A percentile compares a stretch with the other conserved stretches of the same genome.
phyloP scores from a whole-genome alignment of 345 rosid genomes.

The Sisymbrium altissimum region DNA sequence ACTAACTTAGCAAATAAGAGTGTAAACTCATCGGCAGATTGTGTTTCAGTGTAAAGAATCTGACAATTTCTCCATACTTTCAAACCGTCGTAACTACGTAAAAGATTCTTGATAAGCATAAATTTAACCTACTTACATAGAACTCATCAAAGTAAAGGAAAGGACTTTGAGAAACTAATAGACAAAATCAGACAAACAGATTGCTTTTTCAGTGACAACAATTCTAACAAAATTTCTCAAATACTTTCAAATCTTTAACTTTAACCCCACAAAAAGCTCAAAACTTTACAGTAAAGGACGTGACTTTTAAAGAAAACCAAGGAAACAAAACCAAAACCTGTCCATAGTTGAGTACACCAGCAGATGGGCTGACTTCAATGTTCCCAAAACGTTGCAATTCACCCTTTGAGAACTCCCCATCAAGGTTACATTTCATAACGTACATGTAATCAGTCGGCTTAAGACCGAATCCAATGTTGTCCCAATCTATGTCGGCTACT shows the following conservation, averaged over 20 bases:
- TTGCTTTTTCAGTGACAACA: too few relatives aligned
- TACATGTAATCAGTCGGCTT: conserved; percentile 86
- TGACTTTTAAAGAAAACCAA: not conserved
- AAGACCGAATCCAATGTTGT: conserved; percentile 71
- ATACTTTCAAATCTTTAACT: too few relatives aligned
- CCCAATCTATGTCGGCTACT: conserved; percentile 81
- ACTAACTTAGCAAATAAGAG: not conserved
- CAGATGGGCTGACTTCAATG: conserved; percentile 82
- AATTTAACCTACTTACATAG: not conserved
- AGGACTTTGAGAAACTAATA: not conserved
- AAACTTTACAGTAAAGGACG: not conserved
- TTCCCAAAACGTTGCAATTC: conserved; percentile 76
- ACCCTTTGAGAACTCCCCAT: conserved; percentile 62
- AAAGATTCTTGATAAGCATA: not conserved
- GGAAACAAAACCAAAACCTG: conserved; percentile 70
- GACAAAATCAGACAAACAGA: not conserved
- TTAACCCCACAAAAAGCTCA: too few relatives aligned
- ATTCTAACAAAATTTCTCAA: too few relatives aligned
- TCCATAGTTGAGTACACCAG: conserved; percentile 91
- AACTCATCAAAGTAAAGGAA: not conserved
- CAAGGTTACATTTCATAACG: conserved; percentile 55
- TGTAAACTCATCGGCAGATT: not conserved
- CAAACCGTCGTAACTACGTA: not conserved
- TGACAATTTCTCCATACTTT: not conserved
- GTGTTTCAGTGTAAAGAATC: not conserved